Conservation (phyloP, 257 asterid genomes). For the Striga asiatica region DNA sequence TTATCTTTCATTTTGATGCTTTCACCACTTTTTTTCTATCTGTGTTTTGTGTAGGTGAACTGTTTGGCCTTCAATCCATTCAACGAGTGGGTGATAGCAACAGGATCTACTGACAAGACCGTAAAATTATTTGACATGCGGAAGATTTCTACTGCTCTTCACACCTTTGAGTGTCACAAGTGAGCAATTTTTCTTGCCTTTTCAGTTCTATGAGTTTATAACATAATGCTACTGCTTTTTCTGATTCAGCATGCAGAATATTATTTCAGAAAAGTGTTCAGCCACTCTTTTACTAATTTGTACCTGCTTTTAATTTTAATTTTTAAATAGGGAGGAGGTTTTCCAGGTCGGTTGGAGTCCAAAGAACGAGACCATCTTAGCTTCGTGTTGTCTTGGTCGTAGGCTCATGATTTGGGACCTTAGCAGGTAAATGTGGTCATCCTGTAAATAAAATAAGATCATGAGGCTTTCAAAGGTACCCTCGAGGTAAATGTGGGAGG, state of each 20-base stretch:
- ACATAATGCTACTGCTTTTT: not conserved
- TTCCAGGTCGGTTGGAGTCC: slow-evolving; percentile 89
- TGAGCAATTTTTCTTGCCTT: slow-evolving; percentile 19
- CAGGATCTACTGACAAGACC: slow-evolving; percentile 76
- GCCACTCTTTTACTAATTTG: too few species aligned
- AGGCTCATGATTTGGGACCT: slow-evolving; percentile 85
- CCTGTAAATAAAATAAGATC: too few species aligned
- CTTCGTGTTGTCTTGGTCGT: slow-evolving; percentile 79
- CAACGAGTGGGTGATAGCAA: slow-evolving; percentile 76
- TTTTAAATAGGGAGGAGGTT: slow-evolving; percentile 59
- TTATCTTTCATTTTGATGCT: too few species aligned
- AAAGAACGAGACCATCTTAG: slow-evolving; percentile 66
- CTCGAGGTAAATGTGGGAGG: too few species aligned
- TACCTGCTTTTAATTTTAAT: not conserved
- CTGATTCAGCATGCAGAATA: not conserved
- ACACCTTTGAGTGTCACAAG: slow-evolving; percentile 67
- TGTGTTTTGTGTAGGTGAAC: slow-evolving; percentile 43
- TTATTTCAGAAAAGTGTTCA: too few species aligned
- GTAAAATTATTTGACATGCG: slow-evolving; percentile 71
- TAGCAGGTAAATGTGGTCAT: slow-evolving; percentile 71
- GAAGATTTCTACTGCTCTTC: slow-evolving; percentile 48
- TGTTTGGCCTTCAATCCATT: slow-evolving; percentile 78
- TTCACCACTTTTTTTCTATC: too few species aligned
- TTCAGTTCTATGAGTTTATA: not conserved
- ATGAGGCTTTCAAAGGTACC: too few species aligned